A percentile compares a stretch with the other conserved stretches of the same genome.
phyloP scores from a whole-genome alignment of 192 early-diverging fungal genomes.

The Coemansia erecta region DNA sequence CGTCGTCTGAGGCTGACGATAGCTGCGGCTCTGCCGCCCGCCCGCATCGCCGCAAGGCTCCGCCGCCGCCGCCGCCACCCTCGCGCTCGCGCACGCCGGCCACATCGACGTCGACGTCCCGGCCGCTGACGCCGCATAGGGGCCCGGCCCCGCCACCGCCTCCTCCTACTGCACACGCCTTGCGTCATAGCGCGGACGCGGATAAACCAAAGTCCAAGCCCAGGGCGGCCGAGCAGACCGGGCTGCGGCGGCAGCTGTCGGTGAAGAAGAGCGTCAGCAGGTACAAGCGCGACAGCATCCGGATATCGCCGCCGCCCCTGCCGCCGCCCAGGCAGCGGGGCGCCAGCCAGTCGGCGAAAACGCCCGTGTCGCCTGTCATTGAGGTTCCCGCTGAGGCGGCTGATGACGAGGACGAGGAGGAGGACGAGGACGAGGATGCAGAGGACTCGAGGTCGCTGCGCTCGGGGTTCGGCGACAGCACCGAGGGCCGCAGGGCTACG shows the following conservation, averaged over 20 bases:
- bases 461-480: conserved; percentile 2
- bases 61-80: conserved; percentile 25
- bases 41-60: conserved; percentile 6
- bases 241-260: conserved; percentile 45
- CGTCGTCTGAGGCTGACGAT: not conserved
- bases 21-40: not conserved
- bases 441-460: not conserved
- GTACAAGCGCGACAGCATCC: conserved; percentile 30
- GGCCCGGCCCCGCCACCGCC: conserved; percentile 25
- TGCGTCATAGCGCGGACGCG: no score
- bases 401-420: conserved; percentile 5
- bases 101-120: not conserved
- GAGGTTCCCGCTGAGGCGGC: conserved; percentile 5
- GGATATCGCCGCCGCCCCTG: conserved; percentile 16
- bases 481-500: conserved; percentile 32
- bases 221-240: conserved; percentile 28
- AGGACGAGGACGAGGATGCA: not conserved
- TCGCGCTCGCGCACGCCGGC: not conserved
- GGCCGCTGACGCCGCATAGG: no score
- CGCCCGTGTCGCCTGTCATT: conserved; percentile 1
- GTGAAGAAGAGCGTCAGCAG: conserved; percentile 47
- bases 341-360: not conserved
- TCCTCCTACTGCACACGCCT: no score
- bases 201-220: conserved; percentile 5
- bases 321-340: conserved; percentile 26